Evolutionary conservation across 1,139 yeast genomes (phyloP).

Genomic region (Pneumocystis canis): DNA sequence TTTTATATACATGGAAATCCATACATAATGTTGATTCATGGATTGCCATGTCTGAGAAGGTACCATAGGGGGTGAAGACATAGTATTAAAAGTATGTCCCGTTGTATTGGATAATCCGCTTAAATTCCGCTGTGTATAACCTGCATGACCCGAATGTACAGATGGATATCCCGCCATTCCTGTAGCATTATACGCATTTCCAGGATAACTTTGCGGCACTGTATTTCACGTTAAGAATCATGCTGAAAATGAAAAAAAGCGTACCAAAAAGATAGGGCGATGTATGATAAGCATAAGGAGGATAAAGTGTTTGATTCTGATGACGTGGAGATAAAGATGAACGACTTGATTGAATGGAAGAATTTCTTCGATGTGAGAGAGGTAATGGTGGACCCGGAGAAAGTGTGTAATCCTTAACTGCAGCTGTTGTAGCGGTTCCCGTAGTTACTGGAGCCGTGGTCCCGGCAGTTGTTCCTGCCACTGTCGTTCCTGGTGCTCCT

Average conservation of each 20-base stretch:
- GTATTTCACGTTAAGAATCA: too few species aligned
- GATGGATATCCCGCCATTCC: neutral
- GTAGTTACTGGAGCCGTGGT: too few species aligned
- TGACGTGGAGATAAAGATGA: neutral
- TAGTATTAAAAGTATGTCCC: neutral
- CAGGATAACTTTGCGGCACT: neutral
- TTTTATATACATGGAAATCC: too few species aligned
- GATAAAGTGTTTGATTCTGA: neutral
- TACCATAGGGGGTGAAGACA: neutral
- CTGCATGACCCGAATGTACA: neutral
- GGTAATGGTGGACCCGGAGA: too few species aligned
- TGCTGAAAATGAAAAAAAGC: too few species aligned
- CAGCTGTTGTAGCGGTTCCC: too few species aligned
- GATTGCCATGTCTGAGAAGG: neutral
- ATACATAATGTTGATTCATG: neutral
- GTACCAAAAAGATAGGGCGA: neutral
- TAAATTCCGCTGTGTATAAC: neutral
- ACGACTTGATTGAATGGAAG: neutral
- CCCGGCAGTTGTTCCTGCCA: too few species aligned
- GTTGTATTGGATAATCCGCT: neutral
- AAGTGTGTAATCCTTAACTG: too few species aligned
- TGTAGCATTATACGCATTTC: neutral
- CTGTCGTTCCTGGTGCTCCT: too few species aligned
- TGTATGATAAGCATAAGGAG: neutral
- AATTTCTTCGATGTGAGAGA: neutral